Evolutionary conservation across 495 filamentous ascomycete genomes (phyloP).

Genomic region (Aspergillus sparsus): DNA sequence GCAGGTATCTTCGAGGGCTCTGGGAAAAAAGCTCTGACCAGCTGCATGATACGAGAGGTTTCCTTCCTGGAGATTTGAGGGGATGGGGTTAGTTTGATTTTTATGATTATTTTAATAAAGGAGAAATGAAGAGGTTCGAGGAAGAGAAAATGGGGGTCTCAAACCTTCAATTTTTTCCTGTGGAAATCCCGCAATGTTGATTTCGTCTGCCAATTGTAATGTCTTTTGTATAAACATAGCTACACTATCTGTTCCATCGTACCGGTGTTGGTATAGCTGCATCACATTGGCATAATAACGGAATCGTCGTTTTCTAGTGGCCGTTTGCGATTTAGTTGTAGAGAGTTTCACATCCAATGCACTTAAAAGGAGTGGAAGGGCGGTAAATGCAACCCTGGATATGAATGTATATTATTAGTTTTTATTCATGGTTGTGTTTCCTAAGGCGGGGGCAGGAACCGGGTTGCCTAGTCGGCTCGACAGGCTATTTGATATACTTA

Average conservation of each 20-base stretch:
- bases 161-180: background rate
- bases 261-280: slow-evolving; percentile 9
- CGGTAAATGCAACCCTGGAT: slow-evolving; percentile 6
- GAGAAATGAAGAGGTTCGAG: background rate
- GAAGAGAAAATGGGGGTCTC: background rate
- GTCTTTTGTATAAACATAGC: slow-evolving; percentile 9
- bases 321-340: slow-evolving; percentile 8
- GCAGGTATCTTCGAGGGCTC: slow-evolving; percentile 1
- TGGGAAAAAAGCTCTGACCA: slow-evolving; percentile 11
- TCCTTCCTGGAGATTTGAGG: background rate
- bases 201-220: slow-evolving; percentile 2
- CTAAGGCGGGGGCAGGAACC: no score
- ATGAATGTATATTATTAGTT: background rate
- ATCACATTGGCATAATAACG: slow-evolving; percentile 13
- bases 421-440: background rate
- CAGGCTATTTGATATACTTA: background rate
- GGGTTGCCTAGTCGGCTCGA: no score
- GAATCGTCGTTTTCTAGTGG: slow-evolving; percentile 11
- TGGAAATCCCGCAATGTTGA: background rate
- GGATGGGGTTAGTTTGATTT: no score
- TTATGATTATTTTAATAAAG: no score
- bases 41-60: slow-evolving; percentile 1
- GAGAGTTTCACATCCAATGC: slow-evolving; percentile 10
- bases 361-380: slow-evolving; percentile 7
- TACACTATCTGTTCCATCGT: slow-evolving; percentile 13